Evolutionary conservation across 2,329 filamentous ascomycete species (phyloP).

Genomic region (Fusarium solani-melongenae): DNA sequence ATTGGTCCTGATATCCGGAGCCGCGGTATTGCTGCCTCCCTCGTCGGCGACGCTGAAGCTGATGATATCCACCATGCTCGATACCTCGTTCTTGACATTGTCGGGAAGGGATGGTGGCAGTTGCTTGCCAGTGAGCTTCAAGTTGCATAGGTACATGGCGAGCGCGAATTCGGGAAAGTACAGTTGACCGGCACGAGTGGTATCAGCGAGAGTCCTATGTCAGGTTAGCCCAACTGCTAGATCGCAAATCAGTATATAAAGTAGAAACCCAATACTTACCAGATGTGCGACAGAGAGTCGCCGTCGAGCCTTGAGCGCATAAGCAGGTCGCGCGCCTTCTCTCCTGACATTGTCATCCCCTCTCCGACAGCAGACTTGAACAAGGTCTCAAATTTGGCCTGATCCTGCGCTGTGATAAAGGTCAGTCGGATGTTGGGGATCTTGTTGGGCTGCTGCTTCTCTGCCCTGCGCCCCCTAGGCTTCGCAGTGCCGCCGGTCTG

Average conservation of each 20-base stretch:
- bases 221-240: constrained; percentile 19
- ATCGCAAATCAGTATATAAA: neutral
- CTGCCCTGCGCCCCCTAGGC: constrained; percentile 57
- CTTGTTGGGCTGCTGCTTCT: constrained; percentile 69
- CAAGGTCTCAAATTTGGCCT: constrained; percentile 95
- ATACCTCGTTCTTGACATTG: constrained; percentile 93
- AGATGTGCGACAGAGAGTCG: constrained; percentile 90
- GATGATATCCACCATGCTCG: constrained; percentile 99
- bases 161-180: constrained; percentile 98
- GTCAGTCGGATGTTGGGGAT: constrained; percentile 95
- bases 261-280: constrained; percentile 62
- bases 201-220: constrained; percentile 87
- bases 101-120: constrained; percentile 82
- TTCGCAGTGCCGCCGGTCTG: constrained; percentile 61
- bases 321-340: constrained; percentile 90
- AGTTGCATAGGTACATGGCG: constrained; percentile 97
- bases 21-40: constrained; percentile 67
- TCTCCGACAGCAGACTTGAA: constrained; percentile 96
- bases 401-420: constrained; percentile 95
- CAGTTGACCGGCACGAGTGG: constrained; percentile 93
- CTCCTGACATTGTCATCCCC: constrained; percentile 88
- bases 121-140: constrained; percentile 88
- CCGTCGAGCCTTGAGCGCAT: constrained; percentile 89
- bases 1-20: constrained; percentile 67
- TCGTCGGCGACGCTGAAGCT: constrained; percentile 92